Percentiles rank a stretch among this genome's conserved stretches.
phyloP scores from a whole-genome alignment of 192 early-diverging fungal species.

The Entophlyctis luteolus region DNA sequence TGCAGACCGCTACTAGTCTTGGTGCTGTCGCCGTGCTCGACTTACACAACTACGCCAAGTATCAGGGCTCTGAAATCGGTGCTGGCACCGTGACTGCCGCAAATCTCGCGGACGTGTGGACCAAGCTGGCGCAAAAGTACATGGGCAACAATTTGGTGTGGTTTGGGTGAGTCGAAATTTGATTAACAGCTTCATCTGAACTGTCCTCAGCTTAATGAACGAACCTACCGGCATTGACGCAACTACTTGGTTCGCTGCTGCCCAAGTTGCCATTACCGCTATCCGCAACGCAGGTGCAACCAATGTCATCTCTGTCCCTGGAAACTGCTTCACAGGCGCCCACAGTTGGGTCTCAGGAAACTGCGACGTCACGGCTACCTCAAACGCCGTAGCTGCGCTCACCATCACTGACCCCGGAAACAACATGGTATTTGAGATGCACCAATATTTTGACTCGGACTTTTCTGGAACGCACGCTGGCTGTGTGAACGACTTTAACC shows the following conservation, averaged over 20 bases:
- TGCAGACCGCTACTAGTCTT: neutral
- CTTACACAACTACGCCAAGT: neutral
- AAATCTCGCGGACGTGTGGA: neutral
- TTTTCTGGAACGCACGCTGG: neutral
- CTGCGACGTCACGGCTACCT: neutral
- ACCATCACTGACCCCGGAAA: neutral
- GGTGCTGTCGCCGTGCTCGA: neutral
- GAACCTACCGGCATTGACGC: neutral
- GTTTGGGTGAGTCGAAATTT: neutral
- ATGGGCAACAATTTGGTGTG: neutral
- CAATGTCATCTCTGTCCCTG: neutral
- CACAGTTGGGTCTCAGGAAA: neutral
- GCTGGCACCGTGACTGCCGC: neutral
- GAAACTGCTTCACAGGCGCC: neutral
- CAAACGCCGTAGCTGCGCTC: neutral
- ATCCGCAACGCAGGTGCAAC: neutral
- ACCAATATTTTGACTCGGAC: neutral
- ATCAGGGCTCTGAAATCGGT: neutral
- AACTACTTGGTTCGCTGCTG: neutral
- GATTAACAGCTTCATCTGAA: neutral
- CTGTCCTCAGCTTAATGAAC: neutral
- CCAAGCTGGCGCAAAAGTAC: neutral
- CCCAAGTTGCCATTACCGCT: neutral
- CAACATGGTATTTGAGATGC: neutral
- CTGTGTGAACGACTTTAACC: neutral